Evolutionary conservation across 129 eudicot genomes (phyloP).

Genomic region (Flaveria sonorensis): DNA sequence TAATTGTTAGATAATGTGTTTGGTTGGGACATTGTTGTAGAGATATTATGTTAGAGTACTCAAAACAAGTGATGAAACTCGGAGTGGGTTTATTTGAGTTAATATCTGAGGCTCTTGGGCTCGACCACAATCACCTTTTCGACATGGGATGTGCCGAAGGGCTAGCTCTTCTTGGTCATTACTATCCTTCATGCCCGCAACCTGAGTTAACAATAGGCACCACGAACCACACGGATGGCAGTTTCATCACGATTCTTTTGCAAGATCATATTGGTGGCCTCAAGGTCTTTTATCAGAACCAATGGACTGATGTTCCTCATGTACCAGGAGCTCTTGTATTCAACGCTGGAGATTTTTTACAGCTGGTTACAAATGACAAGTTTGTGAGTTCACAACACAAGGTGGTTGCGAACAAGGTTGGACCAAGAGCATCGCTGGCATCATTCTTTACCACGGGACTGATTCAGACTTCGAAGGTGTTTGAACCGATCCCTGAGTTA

Average conservation of each 20-base stretch:
- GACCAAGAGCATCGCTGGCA: conserved; percentile 65
- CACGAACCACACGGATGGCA: conserved; percentile 28
- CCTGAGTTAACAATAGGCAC: conserved; percentile 43
- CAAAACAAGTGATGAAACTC: conserved; percentile 29
- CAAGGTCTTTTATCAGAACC: conserved; percentile 42
- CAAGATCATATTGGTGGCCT: conserved; percentile 63
- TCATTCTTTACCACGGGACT: conserved; percentile 38
- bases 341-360: conserved; percentile 43
- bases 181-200: conserved; percentile 51
- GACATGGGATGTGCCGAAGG: conserved; percentile 49
- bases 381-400: conserved; percentile 58
- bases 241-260: conserved; percentile 46
- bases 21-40: conserved; percentile 20
- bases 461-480: conserved; percentile 21
- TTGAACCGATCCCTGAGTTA: conserved; percentile 58
- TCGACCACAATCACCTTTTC: conserved; percentile 28
- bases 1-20: neutral
- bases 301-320: conserved; percentile 51
- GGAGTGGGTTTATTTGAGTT: conserved; percentile 39
- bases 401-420: conserved; percentile 51
- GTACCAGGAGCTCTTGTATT: conserved; percentile 45
- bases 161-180: conserved; percentile 38
- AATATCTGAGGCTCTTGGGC: conserved; percentile 56
- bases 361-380: conserved; percentile 62
- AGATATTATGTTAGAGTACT: conserved; percentile 35